Base-by-base conservation (phyloP, 83 land plant genomes). In the Isoetes engelmannii region DNA sequence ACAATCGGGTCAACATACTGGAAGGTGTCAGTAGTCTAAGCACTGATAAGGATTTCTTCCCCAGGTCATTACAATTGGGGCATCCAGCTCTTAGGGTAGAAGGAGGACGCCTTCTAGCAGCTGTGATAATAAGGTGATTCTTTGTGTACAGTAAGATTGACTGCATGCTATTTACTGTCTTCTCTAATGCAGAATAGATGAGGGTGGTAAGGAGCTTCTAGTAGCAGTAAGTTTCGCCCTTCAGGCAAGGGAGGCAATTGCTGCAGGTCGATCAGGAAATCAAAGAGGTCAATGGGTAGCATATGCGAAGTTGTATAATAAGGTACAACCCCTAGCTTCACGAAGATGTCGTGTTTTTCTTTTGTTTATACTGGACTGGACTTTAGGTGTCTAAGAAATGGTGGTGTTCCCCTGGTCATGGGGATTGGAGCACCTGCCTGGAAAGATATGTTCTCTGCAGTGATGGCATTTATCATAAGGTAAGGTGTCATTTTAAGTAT, bases 381-480 rank as follows among this genome's bases (percentile, higher is more conserved):
- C 64, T 63, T 6, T 75, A 92, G 98, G 98, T 85, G n/a, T 85
- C 91, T 7, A 86, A 89, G 63, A 77, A 85, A 57, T 92, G 98
- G 98, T 92, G 98, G 98, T 92, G 80, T 79, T 86, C 86, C 55
- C 98, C 95, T 6, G 98, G 98, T 55, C 98, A 92, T 80, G 98
- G 98, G 44, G 98, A 92, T 81, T 92, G 92, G 92, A 79, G 76
- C 74, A 89, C 96, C 61, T 87, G 86, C 74, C 75, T 92, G 69
- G 98, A 92, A 72, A 87, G 83, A 72, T 92, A 92, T 69, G 85
- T 78, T 5, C 84, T 92, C 48, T 92, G 98, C 61, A 79, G 87
- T 57, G 98, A 92, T 84, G 89, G 95, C 12, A 84, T 92, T 20
- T 92, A 82, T 53, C 98, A 92, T 66, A 92, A 89, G 87, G 97